Base-by-base conservation (phyloP, 164 flowering plant species). In the Santalum album region DNA sequence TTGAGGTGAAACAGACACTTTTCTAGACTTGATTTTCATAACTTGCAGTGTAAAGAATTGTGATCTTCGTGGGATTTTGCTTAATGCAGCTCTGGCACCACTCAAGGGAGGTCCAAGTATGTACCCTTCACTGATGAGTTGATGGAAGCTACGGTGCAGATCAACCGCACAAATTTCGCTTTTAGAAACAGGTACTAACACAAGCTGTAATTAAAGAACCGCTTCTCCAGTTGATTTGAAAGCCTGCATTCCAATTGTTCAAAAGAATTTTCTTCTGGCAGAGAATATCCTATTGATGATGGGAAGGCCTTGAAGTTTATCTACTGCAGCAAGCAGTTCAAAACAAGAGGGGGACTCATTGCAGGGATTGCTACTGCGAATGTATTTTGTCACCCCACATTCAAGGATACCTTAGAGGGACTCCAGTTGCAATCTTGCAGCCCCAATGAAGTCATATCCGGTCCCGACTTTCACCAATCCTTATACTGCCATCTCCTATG, bases 391-490 rank as follows among this genome's bases (percentile, higher is more conserved):
- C 72, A 71, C 45, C 36, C 77, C 9, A 64, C 64, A 25, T 92
- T 69, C 66, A 80, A 78, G 67, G 68, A 46, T 27, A 73, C 79
- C 1, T 81, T 89, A 89, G 67, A 68, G 56, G 71, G 77, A 12
- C 75, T 84, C 23, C 75, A 65, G 56, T 81, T 81, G 23, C 76
- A 70, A n/a, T 60, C 74, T 54, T 81, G 94, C 65, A 86, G 96
- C 75, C 98, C 98, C 0, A 85, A 84, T 53, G 98, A 89, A 69
- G 98, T 92, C 22, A 85, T 89, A 27, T 89, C 84, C 44, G 94
- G 91, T 7, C 76, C 91, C 1, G 85, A 87, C 55, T 89, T 84
- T 69, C 78, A 78, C 25, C 89, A 89, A 38, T 78, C 92, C 25
- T 61, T 88, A 24, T 91, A 86, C 54, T 92, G 98, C 66, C 98